Conservation (phyloP, 2,329 filamentous ascomycete genomes). For the Alternaria atra region DNA sequence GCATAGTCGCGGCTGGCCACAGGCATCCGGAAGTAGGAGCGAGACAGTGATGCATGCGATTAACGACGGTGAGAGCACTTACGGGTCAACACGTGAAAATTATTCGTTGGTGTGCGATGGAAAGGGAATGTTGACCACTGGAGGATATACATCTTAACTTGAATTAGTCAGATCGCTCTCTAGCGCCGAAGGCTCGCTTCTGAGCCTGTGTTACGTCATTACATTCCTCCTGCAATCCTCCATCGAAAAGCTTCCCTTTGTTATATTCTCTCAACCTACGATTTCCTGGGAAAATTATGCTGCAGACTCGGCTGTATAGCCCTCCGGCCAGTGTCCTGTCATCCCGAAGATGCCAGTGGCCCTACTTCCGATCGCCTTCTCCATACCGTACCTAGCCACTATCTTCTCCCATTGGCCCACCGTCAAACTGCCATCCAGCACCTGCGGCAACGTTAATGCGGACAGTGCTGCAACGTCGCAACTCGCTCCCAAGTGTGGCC, state of each 20-base stretch:
- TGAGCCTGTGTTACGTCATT: not conserved
- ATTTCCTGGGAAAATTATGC: not conserved
- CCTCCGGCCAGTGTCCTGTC: constrained; percentile 27
- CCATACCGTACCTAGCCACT: constrained; percentile 37
- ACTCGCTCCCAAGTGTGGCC: constrained; percentile 56
- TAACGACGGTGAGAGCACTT: too few species aligned
- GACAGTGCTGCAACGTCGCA: constrained; percentile 56
- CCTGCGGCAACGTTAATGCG: constrained; percentile 45
- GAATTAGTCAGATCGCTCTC: not conserved
- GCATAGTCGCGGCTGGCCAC: too few species aligned
- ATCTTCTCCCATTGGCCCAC: constrained; percentile 43
- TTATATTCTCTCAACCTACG: not conserved
- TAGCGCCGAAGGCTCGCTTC: not conserved
- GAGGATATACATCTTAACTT: not conserved
- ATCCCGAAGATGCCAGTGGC: constrained; percentile 23
- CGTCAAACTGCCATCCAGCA: constrained; percentile 37
- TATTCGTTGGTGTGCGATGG: not conserved
- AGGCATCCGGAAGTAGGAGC: too few species aligned
- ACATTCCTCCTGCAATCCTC: not conserved
- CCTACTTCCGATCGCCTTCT: constrained; percentile 21
- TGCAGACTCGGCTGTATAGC: constrained; percentile 3
- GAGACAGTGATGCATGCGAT: too few species aligned
- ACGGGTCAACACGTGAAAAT: too few species aligned
- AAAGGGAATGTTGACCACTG: not conserved
- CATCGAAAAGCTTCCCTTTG: not conserved